phyloP scores from a whole-genome alignment of 106 monocot genomes.

The Dioscorea zingiberensis region DNA sequence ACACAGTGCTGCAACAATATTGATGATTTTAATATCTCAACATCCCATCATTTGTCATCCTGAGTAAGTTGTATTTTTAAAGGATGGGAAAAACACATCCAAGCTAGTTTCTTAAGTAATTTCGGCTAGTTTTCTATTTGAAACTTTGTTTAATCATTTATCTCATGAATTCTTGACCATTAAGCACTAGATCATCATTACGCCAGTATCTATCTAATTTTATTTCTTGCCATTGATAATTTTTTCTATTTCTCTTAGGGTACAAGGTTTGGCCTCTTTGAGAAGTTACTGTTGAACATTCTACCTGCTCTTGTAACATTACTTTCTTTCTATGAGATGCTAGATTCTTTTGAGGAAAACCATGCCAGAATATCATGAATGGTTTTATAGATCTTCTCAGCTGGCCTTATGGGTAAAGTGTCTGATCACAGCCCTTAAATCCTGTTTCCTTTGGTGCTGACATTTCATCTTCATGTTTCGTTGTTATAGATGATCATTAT shows the following conservation, averaged over 20 bases:
- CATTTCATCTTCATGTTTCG: neutral
- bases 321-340: constrained; percentile 43
- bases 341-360: constrained; percentile 35
- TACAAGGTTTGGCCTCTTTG: constrained; percentile 18
- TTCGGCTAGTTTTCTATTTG: too few species aligned
- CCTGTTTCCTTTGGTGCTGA: too few species aligned
- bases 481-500: constrained; percentile 41
- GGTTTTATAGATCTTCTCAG: constrained; percentile 56
- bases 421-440: neutral
- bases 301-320: constrained; percentile 46
- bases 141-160: too few species aligned
- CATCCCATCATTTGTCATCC: too few species aligned
- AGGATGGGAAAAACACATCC: too few species aligned
- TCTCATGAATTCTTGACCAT: too few species aligned
- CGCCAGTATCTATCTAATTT: too few species aligned
- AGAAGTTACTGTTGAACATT: constrained; percentile 34
- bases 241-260: constrained; percentile 17
- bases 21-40: too few species aligned
- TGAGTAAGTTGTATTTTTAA: too few species aligned
- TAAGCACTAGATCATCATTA: too few species aligned
- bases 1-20: too few species aligned
- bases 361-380: constrained; percentile 38
- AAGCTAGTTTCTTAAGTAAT: too few species aligned
- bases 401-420: constrained; percentile 64
- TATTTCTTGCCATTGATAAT: neutral